Conservation (phyloP, 345 rosid species). For the Trapa bicornis region DNA sequence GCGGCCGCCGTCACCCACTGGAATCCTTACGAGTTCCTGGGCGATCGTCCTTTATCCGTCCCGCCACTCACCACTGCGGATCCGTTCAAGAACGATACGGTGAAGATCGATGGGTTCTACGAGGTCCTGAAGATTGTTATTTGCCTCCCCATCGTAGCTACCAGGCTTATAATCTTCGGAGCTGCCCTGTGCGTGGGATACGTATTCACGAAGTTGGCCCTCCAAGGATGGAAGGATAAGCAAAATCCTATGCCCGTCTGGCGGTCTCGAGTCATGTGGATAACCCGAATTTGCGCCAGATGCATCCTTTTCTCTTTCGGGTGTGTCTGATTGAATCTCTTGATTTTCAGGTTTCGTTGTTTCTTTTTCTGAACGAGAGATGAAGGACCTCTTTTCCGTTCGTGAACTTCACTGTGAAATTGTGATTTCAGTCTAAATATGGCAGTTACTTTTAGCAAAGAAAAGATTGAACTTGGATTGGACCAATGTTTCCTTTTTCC, state of each 20-base stretch:
- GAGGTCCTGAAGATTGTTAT: constrained; percentile 57
- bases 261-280: constrained; percentile 81
- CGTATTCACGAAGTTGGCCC: constrained; percentile 60
- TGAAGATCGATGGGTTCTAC: constrained; percentile 43
- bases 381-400: no score
- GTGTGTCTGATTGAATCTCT: constrained; percentile 21
- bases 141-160: constrained; percentile 57
- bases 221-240: constrained; percentile 73
- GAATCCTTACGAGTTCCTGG: constrained; percentile 56
- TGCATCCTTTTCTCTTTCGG: constrained; percentile 86
- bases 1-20: constrained; percentile 7
- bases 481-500: no score
- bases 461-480: not conserved
- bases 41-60: constrained; percentile 32
- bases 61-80: constrained; percentile 42
- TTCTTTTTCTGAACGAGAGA: not conserved
- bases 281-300: constrained; percentile 67
- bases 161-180: constrained; percentile 56
- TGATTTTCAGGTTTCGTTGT: not conserved
- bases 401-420: not conserved
- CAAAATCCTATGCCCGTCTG: constrained; percentile 81
- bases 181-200: constrained; percentile 49
- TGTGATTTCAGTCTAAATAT: not conserved
- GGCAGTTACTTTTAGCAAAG: not conserved
- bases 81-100: constrained; percentile 66